Conservation (phyloP, 805 yeast species). For the Schwanniomyces polymorphus region DNA sequence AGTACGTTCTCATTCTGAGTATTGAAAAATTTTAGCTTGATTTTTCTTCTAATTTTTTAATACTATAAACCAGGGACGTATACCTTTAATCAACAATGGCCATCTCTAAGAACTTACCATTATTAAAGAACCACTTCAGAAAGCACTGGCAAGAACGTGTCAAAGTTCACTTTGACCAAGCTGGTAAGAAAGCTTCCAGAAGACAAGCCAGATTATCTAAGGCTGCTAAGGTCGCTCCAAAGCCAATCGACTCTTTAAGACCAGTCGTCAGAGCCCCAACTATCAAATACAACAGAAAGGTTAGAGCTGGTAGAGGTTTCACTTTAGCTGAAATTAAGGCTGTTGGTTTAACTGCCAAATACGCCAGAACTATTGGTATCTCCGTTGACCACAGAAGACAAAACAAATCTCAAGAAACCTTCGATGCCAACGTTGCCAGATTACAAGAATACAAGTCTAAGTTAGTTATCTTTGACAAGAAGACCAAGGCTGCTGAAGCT, state of each 20-base stretch:
- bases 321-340: slow-evolving; percentile 97
- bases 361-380: slow-evolving; percentile 98
- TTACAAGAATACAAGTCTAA: slow-evolving; percentile 94
- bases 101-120: slow-evolving; percentile 97
- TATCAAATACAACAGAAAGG: slow-evolving; percentile 97
- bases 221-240: slow-evolving; percentile 96
- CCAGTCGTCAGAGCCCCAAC: slow-evolving; percentile 99
- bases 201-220: slow-evolving; percentile 90
- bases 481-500: slow-evolving; percentile 69
- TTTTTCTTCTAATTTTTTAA: neutral
- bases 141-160: slow-evolving; percentile 99
- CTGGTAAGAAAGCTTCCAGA: slow-evolving; percentile 98
- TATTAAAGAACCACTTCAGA: slow-evolving; percentile 99
- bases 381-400: slow-evolving; percentile 99
- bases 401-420: slow-evolving; percentile 95
- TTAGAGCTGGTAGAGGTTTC: slow-evolving; percentile 99
- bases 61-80: neutral
- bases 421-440: slow-evolving; percentile 93
- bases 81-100: slow-evolving; percentile 52
- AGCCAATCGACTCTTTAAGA: slow-evolving; percentile 93
- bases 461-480: slow-evolving; percentile 93
- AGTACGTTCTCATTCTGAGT: neutral
- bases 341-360: slow-evolving; percentile 85
- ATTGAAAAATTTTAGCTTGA: neutral
- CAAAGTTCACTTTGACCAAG: slow-evolving; percentile 99